Evolutionary conservation across 169 alveolate species (phyloP), one percentile per base, ranked within the genome.

Genomic region (Cryptosporidium felis): DNA sequence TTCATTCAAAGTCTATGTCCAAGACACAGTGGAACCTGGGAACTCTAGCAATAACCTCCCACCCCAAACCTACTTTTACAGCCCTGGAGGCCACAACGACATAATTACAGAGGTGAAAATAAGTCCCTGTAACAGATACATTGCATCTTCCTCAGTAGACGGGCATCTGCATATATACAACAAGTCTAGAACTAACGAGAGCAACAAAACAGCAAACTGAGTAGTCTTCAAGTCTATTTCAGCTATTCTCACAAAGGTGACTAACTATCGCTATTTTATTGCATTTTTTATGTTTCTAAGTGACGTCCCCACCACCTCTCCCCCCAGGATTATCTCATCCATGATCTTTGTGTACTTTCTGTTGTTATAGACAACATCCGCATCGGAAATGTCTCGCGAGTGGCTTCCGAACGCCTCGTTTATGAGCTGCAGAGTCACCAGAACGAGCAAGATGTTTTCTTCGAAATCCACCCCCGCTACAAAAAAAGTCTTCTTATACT

Each of bases 291-390:
- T 56, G 10, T 61, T 61, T 61, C 23, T 36, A 1, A 61, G n/a
- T 53, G 85, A 74, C 12, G 67, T 74, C 16, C 67, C 85, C 38
- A 74, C 40, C 16, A 74, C 44, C 42, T 74, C 85, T 1, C 85
- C 85, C 56, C 85, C 85, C 5, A 74, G n/a, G n/a, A 74, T 56
- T 5, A 74, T 49, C 42, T 74, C 85, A 18, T 74, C 85, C 28
- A 74, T 53, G 9, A 53, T 51, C 56, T 49, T 56, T n/a, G 41
- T 14, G 36, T 49, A 58, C n/a, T 56, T 49, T 41, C 56, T 74
- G 41, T 56, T 74, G 9, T 74, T 49, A 28, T 74, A 74, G 16
- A 74, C 41, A 18, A 74, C 59, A 74, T 74, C 85, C 2, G 28
- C 67, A 38, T 74, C 85, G 1, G 85, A 41, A n/a, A 58, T 51